These are phyloP conservation scores for Candida coquimbonensis DNA, from an alignment of 805 yeast species.

Conservation along the genomic window DNA sequence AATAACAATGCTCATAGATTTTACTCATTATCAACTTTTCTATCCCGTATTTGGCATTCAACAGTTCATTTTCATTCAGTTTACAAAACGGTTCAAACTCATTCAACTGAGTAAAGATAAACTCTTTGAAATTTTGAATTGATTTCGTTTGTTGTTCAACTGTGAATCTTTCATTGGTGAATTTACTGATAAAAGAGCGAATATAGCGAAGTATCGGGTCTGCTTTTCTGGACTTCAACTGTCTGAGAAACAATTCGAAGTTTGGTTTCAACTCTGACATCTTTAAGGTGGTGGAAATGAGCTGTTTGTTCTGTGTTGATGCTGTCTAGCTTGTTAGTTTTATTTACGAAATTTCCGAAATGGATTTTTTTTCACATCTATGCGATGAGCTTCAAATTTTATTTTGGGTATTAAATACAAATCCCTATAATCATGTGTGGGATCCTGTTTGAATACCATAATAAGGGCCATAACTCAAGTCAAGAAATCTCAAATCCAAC, in stretches of 20 bases:
- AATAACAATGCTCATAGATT: constrained; percentile 67
- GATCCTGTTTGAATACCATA: constrained; percentile 34
- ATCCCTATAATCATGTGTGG: constrained; percentile 45
- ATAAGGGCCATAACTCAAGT: not conserved
- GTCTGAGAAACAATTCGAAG: constrained; percentile 71
- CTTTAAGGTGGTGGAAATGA: not conserved
- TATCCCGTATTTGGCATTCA: constrained; percentile 80
- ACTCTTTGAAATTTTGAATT: constrained; percentile 66
- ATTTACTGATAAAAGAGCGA: constrained; percentile 75
- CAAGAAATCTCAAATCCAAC: not conserved
- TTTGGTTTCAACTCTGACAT: constrained; percentile 43
- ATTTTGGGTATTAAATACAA: not conserved
- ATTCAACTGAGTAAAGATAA: constrained; percentile 57
- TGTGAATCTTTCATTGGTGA: constrained; percentile 34
- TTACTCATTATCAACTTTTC: constrained; percentile 91
- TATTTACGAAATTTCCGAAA: not conserved
- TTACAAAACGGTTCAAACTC: constrained; percentile 67
- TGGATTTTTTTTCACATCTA: too few relatives aligned
- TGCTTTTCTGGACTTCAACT: constrained; percentile 67
- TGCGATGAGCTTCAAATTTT: not conserved
- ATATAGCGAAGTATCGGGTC: constrained; percentile 86
- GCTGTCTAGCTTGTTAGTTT: too few relatives aligned
- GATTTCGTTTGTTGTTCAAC: constrained; percentile 68
- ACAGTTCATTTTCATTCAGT: constrained; percentile 51
- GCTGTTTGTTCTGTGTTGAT: too few relatives aligned